phyloP scores from a whole-genome alignment of 768 basidiomycete genomes.

The Calocybe indica region DNA sequence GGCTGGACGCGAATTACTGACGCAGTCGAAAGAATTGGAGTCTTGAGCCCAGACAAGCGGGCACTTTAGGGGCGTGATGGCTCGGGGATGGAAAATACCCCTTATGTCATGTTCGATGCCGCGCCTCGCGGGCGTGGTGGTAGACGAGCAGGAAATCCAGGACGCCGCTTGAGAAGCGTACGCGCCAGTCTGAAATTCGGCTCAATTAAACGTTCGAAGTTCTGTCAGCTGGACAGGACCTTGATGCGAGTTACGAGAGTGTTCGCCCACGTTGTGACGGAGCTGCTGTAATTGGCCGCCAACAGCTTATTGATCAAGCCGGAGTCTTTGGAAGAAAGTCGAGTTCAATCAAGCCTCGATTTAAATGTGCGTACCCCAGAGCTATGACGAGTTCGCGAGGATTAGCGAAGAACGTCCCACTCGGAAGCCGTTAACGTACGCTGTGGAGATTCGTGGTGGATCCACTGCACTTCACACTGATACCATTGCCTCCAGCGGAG shows the following conservation, averaged over 20 bases:
- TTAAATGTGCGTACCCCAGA: conserved; percentile 26
- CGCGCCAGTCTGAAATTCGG: conserved; percentile 20
- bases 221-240: conserved; percentile 10
- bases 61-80: conserved; percentile 36
- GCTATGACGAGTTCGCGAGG: conserved; percentile 11
- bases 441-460: conserved; percentile 37
- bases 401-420: not conserved
- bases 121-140: conserved; percentile 21
- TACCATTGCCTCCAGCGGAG: conserved; percentile 38
- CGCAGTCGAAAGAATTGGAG: conserved; percentile 39
- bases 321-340: conserved; percentile 21
- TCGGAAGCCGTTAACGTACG: conserved; percentile 14
- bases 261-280: conserved; percentile 33
- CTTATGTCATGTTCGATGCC: conserved; percentile 26
- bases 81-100: conserved; percentile 18
- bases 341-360: not conserved
- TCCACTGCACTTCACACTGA: conserved; percentile 33
- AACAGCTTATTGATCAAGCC: conserved; percentile 33
- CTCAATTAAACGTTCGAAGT: not conserved
- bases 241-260: conserved; percentile 35
- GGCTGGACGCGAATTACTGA: conserved; percentile 11
- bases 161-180: conserved; percentile 22
- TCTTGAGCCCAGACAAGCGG: conserved; percentile 44
- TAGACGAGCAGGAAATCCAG: conserved; percentile 36
- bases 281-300: conserved; percentile 24